Percentiles rank a stretch among this genome's conserved stretches.
Evolutionary conservation across 2,329 filamentous ascomycete species (phyloP).

Genomic region (Pezicula rhizophila): DNA sequence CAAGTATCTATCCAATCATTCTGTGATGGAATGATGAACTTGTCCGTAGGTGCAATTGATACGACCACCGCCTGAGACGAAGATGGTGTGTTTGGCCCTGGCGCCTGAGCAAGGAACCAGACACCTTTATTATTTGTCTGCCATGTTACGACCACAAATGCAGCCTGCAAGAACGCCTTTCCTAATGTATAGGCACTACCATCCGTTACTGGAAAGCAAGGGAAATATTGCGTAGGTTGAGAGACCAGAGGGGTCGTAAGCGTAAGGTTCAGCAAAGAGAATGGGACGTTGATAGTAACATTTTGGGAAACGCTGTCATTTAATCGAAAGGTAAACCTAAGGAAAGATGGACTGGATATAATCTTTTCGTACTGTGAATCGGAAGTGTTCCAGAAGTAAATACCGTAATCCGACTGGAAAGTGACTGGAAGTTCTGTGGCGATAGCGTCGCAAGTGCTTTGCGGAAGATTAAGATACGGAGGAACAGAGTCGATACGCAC

Average conservation of each 20-base stretch:
- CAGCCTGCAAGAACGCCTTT: conserved; percentile 31
- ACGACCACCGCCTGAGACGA: conserved; percentile 1
- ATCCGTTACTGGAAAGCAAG: conserved; percentile 1
- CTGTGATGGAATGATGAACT: conserved; percentile 5
- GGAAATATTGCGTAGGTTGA: conserved; percentile 11
- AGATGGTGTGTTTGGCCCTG: conserved; percentile 16
- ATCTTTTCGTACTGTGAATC: conserved; percentile 23
- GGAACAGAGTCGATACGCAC: conserved; percentile 13
- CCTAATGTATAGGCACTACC: conserved; percentile 20
- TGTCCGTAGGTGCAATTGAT: conserved; percentile 5
- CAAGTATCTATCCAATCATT: conserved; percentile 13
- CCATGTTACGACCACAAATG: conserved; percentile 29
- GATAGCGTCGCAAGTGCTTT: conserved; percentile 29
- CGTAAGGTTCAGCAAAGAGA: conserved; percentile 14
- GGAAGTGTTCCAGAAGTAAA: conserved; percentile 30
- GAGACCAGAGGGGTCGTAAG: conserved; percentile 8
- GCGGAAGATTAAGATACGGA: conserved; percentile 30
- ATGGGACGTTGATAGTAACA: conserved; percentile 24
- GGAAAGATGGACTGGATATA: conserved; percentile 28
- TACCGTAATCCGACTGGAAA: conserved; percentile 20
- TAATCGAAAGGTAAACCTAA: conserved; percentile 28
- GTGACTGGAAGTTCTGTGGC: conserved; percentile 26
- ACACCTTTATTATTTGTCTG: conserved; percentile 5
- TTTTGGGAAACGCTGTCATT: conserved; percentile 14
- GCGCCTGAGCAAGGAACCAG: conserved; percentile 26